phyloP scores from a whole-genome alignment of 2,329 filamentous ascomycete species.

The Sporothrix globosa region DNA sequence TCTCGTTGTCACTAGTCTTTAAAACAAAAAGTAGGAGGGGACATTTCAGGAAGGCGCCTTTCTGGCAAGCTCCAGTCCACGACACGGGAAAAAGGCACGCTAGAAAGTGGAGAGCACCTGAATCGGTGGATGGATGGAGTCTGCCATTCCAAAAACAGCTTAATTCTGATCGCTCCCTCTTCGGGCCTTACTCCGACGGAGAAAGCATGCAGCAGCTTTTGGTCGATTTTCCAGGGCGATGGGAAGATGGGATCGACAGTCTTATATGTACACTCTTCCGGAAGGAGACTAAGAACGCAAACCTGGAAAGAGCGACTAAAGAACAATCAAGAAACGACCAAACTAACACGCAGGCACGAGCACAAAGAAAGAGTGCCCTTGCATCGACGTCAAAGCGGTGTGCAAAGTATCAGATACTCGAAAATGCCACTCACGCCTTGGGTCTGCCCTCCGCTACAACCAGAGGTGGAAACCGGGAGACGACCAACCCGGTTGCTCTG shows the following conservation, averaged over 20 bases:
- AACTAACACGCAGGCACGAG: neutral
- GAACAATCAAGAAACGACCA: neutral
- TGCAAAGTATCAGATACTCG: too few relatives aligned
- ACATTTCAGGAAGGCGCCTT: slow-evolving; percentile 9
- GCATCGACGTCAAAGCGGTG: neutral
- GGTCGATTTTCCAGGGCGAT: slow-evolving; percentile 1
- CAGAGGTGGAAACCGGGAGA: slow-evolving; percentile 5
- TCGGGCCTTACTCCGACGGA: too few relatives aligned
- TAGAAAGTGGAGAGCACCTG: slow-evolving; percentile 20
- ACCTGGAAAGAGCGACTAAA: neutral
- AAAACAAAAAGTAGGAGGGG: neutral
- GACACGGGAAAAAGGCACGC: slow-evolving; percentile 7
- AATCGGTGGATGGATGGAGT: slow-evolving; percentile 1
- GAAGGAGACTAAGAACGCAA: neutral
- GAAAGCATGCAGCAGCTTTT: neutral
- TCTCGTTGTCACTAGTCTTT: neutral
- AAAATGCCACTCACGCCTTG: too few relatives aligned
- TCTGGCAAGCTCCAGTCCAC: neutral
- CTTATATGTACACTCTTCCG: too few relatives aligned
- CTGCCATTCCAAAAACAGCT: slow-evolving; percentile 16
- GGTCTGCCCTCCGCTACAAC: too few relatives aligned
- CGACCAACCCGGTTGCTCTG: slow-evolving; percentile 7
- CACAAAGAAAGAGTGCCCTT: neutral
- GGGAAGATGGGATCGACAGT: slow-evolving; percentile 16
- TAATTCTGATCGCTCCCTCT: neutral